phyloP scores from a whole-genome alignment of 345 rosid genomes.

The Viola odorata region DNA sequence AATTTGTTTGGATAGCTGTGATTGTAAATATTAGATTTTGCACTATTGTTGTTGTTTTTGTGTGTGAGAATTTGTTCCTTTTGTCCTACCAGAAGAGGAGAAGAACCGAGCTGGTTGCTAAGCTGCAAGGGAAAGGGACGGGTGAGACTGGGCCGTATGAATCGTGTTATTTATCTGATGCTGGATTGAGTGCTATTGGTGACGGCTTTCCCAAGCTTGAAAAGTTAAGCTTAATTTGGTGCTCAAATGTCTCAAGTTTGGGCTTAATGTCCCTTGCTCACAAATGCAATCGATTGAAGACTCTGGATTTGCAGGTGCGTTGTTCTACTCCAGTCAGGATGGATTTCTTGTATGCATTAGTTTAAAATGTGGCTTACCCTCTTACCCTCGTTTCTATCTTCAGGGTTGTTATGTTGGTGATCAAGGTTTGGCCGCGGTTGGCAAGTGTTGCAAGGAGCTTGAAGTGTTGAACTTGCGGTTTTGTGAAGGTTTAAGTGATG shows the following conservation, averaged over 20 bases:
- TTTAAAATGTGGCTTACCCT: background rate
- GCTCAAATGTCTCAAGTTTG: constrained; percentile 60
- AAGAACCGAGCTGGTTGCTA: constrained; percentile 23
- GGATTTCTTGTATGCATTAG: background rate
- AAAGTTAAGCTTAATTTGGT: constrained; percentile 80
- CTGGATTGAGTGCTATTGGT: constrained; percentile 56
- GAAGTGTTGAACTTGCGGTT: constrained; percentile 75
- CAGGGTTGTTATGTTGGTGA: constrained; percentile 86
- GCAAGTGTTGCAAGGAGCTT: constrained; percentile 62
- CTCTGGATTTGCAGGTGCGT: constrained; percentile 73
- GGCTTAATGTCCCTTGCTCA: constrained; percentile 63
- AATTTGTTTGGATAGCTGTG: background rate
- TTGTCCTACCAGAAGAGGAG: constrained; percentile 47
- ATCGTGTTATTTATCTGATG: constrained; percentile 56
- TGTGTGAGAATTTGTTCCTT: no score
- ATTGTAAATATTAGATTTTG: background rate
- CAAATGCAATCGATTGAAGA: constrained; percentile 52
- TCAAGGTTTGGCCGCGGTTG: constrained; percentile 69
- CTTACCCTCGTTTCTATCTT: background rate
- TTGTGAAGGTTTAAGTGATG: constrained; percentile 83
- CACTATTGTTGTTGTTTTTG: background rate
- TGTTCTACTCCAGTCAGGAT: background rate
- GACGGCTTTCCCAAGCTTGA: constrained; percentile 64
- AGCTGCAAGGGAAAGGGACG: constrained; percentile 27
- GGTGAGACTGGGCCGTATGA: constrained; percentile 25